These are phyloP conservation scores for Castanopsis chinensis DNA, from an alignment of 306 rosid genomes.

Conservation along the genomic window DNA sequence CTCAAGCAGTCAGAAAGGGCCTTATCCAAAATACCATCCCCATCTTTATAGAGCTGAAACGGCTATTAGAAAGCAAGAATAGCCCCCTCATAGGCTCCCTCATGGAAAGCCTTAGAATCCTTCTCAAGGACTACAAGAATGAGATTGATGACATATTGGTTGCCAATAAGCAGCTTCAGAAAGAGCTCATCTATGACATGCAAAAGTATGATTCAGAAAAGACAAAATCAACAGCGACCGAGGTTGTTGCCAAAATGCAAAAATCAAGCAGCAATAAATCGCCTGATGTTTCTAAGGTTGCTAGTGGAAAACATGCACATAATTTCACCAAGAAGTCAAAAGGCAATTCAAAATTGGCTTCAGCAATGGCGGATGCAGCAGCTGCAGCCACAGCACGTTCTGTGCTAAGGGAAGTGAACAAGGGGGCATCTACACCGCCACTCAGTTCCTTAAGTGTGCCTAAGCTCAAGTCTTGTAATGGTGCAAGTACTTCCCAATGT, in stretches of 20 bases:
- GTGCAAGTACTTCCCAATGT: background rate
- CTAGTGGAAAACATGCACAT: conserved; percentile 24
- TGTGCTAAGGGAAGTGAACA: conserved; percentile 79
- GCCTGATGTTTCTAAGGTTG: conserved; percentile 32
- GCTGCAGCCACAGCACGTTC: conserved; percentile 80
- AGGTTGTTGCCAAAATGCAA: conserved; percentile 45
- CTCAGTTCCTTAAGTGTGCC: conserved; percentile 57
- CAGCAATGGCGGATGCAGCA: conserved; percentile 81
- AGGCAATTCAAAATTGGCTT: conserved; percentile 52
- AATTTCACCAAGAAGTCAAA: conserved; percentile 3
- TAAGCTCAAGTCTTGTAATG: conserved; percentile 54
- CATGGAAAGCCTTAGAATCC: conserved; percentile 84
- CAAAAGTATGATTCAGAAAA: conserved; percentile 70
- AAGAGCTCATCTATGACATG: conserved; percentile 81
- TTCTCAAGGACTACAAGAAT: conserved; percentile 88
- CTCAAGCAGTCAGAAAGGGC: conserved; percentile 74
- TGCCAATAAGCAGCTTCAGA: conserved; percentile 95
- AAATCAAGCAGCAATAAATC: conserved; percentile 36
- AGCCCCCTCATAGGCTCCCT: conserved; percentile 87
- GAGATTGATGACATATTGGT: conserved; percentile 88
- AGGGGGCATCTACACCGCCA: conserved; percentile 62
- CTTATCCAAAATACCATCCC: conserved; percentile 87
- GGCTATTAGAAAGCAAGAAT: conserved; percentile 78
- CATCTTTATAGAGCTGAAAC: conserved; percentile 85
- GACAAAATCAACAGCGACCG: conserved; percentile 64